Evolutionary conservation across 2,329 filamentous ascomycete genomes (phyloP).

Genomic region (Trichophyton benhamiae): DNA sequence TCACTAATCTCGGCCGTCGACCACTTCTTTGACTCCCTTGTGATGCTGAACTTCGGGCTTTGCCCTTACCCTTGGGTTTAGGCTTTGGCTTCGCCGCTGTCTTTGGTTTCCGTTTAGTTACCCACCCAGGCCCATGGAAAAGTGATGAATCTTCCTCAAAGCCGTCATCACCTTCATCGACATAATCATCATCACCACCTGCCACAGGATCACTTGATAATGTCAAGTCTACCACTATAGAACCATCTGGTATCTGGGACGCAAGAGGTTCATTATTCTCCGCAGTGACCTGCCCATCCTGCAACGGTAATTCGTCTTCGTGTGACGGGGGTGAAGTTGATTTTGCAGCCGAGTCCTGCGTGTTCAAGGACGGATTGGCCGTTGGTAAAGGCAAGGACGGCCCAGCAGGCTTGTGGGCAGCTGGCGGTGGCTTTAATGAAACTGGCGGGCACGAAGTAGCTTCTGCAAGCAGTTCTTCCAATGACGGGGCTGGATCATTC

Average conservation of each 20-base stretch:
- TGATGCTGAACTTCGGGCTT: too few relatives aligned
- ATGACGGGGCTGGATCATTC: not conserved
- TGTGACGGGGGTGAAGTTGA: not conserved
- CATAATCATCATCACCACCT: constrained; percentile 21
- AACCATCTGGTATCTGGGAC: constrained; percentile 10
- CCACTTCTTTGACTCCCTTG: not conserved
- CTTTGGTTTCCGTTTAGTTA: constrained; percentile 2
- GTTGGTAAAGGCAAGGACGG: constrained; percentile 6
- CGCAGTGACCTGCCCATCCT: not conserved
- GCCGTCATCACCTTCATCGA: constrained; percentile 16
- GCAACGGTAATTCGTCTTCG: not conserved
- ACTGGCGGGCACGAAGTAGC: not conserved
- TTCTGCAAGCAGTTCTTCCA: constrained; percentile 4
- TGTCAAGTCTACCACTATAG: constrained; percentile 28
- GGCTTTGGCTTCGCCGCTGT: not conserved
- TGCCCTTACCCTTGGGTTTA: too few relatives aligned
- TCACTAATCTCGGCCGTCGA: not conserved
- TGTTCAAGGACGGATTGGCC: not conserved
- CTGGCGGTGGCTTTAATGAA: not conserved
- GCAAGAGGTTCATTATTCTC: not conserved
- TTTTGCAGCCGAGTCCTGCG: not conserved
- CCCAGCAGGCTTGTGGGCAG: not conserved
- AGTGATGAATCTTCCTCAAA: constrained; percentile 13
- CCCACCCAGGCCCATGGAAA: not conserved
- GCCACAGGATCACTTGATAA: constrained; percentile 24